Base-by-base conservation (phyloP, 2,329 filamentous ascomycete genomes). In the Sclerotinia sclerotiorum region DNA sequence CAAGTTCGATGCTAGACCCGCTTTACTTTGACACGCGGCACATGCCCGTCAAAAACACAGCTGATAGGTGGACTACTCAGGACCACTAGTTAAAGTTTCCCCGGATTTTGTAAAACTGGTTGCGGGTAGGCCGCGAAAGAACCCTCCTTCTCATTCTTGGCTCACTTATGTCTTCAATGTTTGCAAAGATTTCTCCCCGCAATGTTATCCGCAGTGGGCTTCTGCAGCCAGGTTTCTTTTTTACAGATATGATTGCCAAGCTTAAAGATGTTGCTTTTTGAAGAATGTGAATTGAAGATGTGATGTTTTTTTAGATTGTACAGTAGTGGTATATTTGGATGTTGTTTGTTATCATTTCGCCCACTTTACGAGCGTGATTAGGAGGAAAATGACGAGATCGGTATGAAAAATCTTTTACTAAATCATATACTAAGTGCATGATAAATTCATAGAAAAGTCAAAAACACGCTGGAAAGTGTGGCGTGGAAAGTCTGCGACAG, bases 11-110 rank as follows among this genome's bases (percentile, higher is more conserved):
- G 10, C 5, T n/a, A 39, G 39, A 49, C 21, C n/a, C 10, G 15
- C 54, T 51, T 51, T 29, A 24, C 5, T 27, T 5, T 51, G 19
- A 42, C 39, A 42, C 39, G 39, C 39, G 13, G 39, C 39, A 24
- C 17, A 32, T 2, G 11, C 15, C 32, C 51, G 27, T 24, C 17
- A 5, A 3, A 17, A 35, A 13, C 15, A 19, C 21, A 10, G 24
- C 10, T n/a, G 44, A 60, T 61, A 32, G 65, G 46, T n/a, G 35
- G 15, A 62, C 52, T 67, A 54, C 52, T 62, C 3, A 17, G 52
- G 24, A 5, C 21, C 56, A 24, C 19, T 44, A 62, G 7, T 44
- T 42, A 19, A 42, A 51, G 24, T 24, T 62, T 67, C 46, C 65
- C 65, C 65, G 48, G 46, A 52, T 67, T 67, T 62, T 5, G 19